Evolutionary conservation across 495 filamentous ascomycete species (phyloP), one percentile per base, ranked within the genome.

Genomic region (Xylaria cubensis): DNA sequence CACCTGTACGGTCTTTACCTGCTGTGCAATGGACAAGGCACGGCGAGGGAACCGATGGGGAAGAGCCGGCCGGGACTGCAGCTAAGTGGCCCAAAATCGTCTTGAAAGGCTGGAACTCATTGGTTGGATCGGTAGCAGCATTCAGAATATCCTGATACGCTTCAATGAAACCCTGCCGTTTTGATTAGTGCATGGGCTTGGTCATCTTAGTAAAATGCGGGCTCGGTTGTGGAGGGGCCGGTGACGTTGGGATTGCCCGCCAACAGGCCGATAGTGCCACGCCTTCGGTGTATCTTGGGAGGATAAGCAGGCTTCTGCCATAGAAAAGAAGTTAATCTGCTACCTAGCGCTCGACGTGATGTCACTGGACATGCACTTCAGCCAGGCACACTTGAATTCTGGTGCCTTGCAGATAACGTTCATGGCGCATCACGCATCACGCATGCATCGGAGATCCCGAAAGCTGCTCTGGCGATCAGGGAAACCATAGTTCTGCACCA

Each of bases 1-100:
- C 82, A 13, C 91, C 91, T 1, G 91, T 93, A 53, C 90, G 82
- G 78, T 90, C 89, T 75, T 91, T 91, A 0, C 89, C 89, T 19
- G 86, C 87, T 17, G 87, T 87, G 76, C 91, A 93, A 80, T 70
- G 76, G 59, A 70, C 74, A 44, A 74, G 80, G 71, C 69, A 73
- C 55, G 42, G 80, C 34, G 71, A 61, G 17, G 80, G 73, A 71
- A 78, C 39, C 46, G 69, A 73, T 69, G 76, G 67, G n/a, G 78
- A 62, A 8, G 81, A 73, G 8, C 64, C 50, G 13, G 72, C 64
- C 41, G 81, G 79, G 7, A 75, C 73, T 24, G 77, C 73, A 39
- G 83, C 78, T 0, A 88, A 74, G 41, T 87, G 80, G 19, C 79
- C 76, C 48, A 84, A 67, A 48, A 87, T 82, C n/a, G 81, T 83